Conservation (phyloP, 2,329 filamentous ascomycete species). For the Diaporthe citrichinensis region DNA sequence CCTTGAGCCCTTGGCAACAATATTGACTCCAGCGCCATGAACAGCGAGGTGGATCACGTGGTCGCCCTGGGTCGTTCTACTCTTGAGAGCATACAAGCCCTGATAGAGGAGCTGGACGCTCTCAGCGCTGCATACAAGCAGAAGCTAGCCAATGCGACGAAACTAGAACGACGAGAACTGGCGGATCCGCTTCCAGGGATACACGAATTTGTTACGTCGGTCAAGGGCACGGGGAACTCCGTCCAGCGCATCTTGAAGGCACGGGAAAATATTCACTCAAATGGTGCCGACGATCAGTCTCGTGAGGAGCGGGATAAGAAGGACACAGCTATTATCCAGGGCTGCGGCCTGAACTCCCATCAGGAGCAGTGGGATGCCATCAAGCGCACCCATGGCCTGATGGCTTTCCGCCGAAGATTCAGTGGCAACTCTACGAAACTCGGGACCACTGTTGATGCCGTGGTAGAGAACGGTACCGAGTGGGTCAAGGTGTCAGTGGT, state of each 20-base stretch:
- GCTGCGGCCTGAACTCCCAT: slow-evolving; percentile 37
- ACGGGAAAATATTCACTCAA: neutral
- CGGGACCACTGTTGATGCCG: slow-evolving; percentile 40
- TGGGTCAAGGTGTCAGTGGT: slow-evolving; percentile 41
- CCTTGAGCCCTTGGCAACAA: neutral
- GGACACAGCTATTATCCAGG: slow-evolving; percentile 32
- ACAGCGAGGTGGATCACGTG: slow-evolving; percentile 25
- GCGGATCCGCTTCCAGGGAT: slow-evolving; percentile 39
- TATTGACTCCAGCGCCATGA: slow-evolving; percentile 4
- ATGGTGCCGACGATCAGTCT: neutral
- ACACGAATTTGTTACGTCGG: slow-evolving; percentile 41
- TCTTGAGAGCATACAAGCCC: slow-evolving; percentile 28
- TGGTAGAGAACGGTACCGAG: slow-evolving; percentile 41
- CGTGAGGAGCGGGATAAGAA: slow-evolving; percentile 41
- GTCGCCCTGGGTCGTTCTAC: slow-evolving; percentile 24
- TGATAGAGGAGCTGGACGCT: slow-evolving; percentile 37
- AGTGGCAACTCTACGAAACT: slow-evolving; percentile 28
- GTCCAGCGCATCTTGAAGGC: slow-evolving; percentile 38
- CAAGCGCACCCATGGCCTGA: slow-evolving; percentile 40
- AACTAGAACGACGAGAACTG: slow-evolving; percentile 39
- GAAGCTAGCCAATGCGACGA: slow-evolving; percentile 33
- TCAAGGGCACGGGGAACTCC: slow-evolving; percentile 37
- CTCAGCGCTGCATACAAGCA: slow-evolving; percentile 38
- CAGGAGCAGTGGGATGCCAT: slow-evolving; percentile 40
- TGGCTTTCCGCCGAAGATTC: slow-evolving; percentile 41